Conservation (phyloP, 2,329 filamentous ascomycete genomes). For the Colletotrichum zoysiae region DNA sequence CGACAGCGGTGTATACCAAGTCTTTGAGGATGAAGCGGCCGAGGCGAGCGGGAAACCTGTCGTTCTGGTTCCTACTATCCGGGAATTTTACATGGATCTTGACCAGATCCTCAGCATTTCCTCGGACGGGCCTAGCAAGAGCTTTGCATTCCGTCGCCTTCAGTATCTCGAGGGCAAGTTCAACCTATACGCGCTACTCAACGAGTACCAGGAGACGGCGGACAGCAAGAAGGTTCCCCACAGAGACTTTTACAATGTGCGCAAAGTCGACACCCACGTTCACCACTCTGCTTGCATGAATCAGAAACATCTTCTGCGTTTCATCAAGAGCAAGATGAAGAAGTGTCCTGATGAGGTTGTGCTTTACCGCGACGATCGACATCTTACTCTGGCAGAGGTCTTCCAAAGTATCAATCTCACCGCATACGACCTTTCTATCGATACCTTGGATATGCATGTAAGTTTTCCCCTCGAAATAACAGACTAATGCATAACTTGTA, state of each 20-base stretch:
- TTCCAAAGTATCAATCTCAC: slow-evolving; percentile 98
- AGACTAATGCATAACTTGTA: background rate
- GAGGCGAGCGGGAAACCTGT: slow-evolving; percentile 75
- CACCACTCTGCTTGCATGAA: slow-evolving; percentile 99
- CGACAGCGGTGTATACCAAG: slow-evolving; percentile 88
- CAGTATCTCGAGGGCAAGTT: slow-evolving; percentile 98
- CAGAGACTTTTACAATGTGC: slow-evolving; percentile 98
- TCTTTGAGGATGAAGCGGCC: slow-evolving; percentile 79
- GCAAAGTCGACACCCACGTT: slow-evolving; percentile 98
- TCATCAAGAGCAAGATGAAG: slow-evolving; percentile 99
- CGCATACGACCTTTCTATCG: slow-evolving; percentile 97
- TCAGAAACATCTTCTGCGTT: slow-evolving; percentile 96
- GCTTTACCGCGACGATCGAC: slow-evolving; percentile 89
- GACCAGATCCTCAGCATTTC: slow-evolving; percentile 90
- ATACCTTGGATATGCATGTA: slow-evolving; percentile 98
- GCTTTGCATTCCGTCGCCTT: slow-evolving; percentile 92
- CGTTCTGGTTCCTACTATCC: slow-evolving; percentile 87
- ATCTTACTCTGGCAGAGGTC: slow-evolving; percentile 90
- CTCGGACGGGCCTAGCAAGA: slow-evolving; percentile 95
- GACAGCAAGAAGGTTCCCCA: slow-evolving; percentile 98
- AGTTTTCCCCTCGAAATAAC: slow-evolving; percentile 50
- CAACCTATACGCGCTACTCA: slow-evolving; percentile 91
- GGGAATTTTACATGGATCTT: slow-evolving; percentile 96
- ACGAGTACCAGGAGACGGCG: slow-evolving; percentile 97
- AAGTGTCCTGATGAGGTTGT: slow-evolving; percentile 96